Evolutionary conservation across 495 filamentous ascomycete genomes (phyloP), one percentile per base, ranked within the genome.

Genomic region (Neurospora cerealis): DNA sequence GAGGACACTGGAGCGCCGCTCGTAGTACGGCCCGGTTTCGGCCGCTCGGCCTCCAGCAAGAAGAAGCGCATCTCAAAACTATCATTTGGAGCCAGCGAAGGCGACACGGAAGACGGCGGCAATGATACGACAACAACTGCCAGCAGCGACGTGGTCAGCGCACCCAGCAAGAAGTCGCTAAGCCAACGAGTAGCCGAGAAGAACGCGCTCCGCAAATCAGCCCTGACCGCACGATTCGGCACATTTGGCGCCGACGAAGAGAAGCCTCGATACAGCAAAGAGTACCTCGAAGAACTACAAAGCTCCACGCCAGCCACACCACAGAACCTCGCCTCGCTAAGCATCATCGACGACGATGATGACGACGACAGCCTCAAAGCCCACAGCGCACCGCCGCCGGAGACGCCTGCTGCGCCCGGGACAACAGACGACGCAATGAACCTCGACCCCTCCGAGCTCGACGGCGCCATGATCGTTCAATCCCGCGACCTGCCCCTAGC

Each of bases 261-360:
- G 62, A 85, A 91, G 66, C 95, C 94, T 4, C 92, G 86, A 73
- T 99, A 99, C 82, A 96, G 87, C 80, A 90, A 91, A 73, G 94
- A 96, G 74, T 92, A 95, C 75, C 85, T 99, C 66, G 91, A 92
- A 69, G 93, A 97, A 80, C 86, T 99, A 9, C 91, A 92, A 72
- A 89, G 87, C 70, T 92, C 92, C 10, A 97, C 96, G 0, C 93
- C 93, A 2, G 90, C 90, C 40, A 92, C 92, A 0, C 92, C 93
- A 3, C 91, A 90, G 76, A 83, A 89, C 70, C 77, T 87, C 4
- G 79, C 81, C 21, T 76, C 82, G 79, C 76, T 75, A 41, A 69
- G 73, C 17, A 76, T 78, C 39, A 42, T 54, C n/a, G 73, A 75
- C 21, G 73, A 79, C 37, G 70, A 38, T 39, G 76, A 79, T 39